Percentiles rank a stretch among this genome's conserved stretches.
Conservation (phyloP, 2,329 filamentous ascomycete species). For the Dactylonectria macrodidyma region DNA sequence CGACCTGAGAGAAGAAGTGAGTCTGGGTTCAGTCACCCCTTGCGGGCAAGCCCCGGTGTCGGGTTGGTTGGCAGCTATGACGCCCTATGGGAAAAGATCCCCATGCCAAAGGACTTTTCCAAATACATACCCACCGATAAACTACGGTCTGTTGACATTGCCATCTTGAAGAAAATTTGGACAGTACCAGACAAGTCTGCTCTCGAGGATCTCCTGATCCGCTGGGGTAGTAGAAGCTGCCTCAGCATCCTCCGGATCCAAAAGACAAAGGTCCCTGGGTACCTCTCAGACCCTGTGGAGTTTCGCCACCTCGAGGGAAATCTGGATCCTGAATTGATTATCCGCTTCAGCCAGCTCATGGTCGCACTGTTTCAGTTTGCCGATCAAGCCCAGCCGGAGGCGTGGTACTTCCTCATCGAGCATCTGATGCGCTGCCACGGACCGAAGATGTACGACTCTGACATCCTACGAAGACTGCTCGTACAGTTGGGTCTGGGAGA, state of each 20-base stretch:
- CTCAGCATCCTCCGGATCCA: constrained; percentile 2
- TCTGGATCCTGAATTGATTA: constrained; percentile 36
- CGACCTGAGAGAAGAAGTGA: constrained; percentile 13
- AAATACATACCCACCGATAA: constrained; percentile 18
- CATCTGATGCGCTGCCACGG: constrained; percentile 11
- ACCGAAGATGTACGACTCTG: constrained; percentile 7
- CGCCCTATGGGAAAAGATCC: constrained; percentile 1
- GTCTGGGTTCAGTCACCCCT: background rate
- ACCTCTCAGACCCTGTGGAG: constrained; percentile 34
- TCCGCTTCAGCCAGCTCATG: constrained; percentile 39
- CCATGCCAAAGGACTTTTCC: constrained; percentile 27
- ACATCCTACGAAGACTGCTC: constrained; percentile 28
- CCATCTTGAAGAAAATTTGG: constrained; percentile 33
- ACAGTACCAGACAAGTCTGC: background rate
- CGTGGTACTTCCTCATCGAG: constrained; percentile 26
- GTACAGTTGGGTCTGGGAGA: constrained; percentile 26
- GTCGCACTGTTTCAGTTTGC: constrained; percentile 40
- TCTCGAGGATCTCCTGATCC: background rate
- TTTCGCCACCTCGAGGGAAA: constrained; percentile 40
- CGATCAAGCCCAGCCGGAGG: constrained; percentile 31
- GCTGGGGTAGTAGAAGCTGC: background rate
- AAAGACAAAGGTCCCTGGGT: background rate
- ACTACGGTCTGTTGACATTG: background rate
- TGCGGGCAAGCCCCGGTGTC: background rate
- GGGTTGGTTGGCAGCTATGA: background rate